Base-by-base conservation (phyloP, 2,329 filamentous ascomycete genomes). In the Hypoxylon sp. region DNA sequence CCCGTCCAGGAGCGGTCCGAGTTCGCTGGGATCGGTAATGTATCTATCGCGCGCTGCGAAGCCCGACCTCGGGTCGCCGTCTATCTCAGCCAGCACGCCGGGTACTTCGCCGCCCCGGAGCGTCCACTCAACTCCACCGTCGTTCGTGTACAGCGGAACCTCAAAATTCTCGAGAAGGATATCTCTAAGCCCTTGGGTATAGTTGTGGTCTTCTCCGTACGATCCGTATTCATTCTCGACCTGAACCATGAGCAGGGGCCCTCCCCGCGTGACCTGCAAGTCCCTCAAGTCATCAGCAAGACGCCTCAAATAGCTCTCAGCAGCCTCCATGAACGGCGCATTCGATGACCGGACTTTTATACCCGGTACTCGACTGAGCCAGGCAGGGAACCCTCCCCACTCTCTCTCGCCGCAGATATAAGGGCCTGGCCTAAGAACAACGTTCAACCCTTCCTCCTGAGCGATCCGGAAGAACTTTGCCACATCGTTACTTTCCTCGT, bases 221-320 rank as follows among this genome's bases (percentile, higher is more conserved):
- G 80, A 84, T 0, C 85, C 84, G 62, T 86, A 87, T 68, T 86
- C 84, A 58, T 86, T 85, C 71, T 86, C 84, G 8, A 85, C 78
- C 72, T 86, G 84, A 0, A 83, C 78, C 83, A 85, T 85, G 19
- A 86, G 70, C n/a, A 86, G 77, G 2, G 83, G 82, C 0, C 84
- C 84, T 11, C 83, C 84, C 0, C 79, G 73, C 0, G 79, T 80
- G 14, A 82, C 77, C 62, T 83, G 81, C 11, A 82, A 63, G 1
- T 74, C 64, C 8, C 60, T 29, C 24, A 85, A 59, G 13, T 82
- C 79, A 0, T 72, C 71, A n/a, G 80, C 81, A 1, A 84, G 75
- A 13, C 78, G 76, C 33, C 77, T 71, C 3, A 85, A 72, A 61
- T 84, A 85, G 5, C 63, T 70, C 47, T 76, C 74, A 5, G 82